A percentile compares a stretch with the other conserved stretches of the same genome.
Evolutionary conservation across 306 rosid species (phyloP).

Genomic region (Mimosa bimucronata): DNA sequence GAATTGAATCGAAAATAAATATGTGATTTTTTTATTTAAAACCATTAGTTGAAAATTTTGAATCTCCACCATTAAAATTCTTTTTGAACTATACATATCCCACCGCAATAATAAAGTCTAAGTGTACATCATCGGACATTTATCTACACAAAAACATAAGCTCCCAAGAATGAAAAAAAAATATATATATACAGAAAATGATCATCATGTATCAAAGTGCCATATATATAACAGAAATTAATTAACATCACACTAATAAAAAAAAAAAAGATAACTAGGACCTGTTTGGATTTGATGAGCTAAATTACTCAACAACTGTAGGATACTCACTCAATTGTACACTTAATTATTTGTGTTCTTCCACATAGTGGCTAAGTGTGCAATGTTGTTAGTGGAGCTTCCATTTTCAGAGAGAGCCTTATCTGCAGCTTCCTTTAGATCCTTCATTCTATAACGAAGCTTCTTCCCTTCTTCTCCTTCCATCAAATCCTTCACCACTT

Average conservation of each 20-base stretch:
- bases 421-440: slow-evolving; percentile 53
- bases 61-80: too few relatives aligned
- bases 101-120: too few relatives aligned
- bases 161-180: not conserved
- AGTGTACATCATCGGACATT: not conserved
- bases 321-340: not conserved
- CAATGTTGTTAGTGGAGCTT: slow-evolving; percentile 46
- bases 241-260: not conserved
- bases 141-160: not conserved
- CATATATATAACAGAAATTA: not conserved
- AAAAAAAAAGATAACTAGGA: not conserved
- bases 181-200: not conserved
- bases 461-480: slow-evolving; percentile 75
- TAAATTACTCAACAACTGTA: not conserved
- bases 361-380: slow-evolving; percentile 50
- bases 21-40: too few relatives aligned
- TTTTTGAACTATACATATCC: too few relatives aligned
- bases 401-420: slow-evolving; percentile 46
- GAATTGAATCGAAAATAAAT: too few relatives aligned
- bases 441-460: slow-evolving; percentile 55
- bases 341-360: slow-evolving; percentile 8
- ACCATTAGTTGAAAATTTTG: too few relatives aligned
- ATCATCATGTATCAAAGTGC: not conserved
- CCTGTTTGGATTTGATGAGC: not conserved
- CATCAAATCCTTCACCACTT: slow-evolving; percentile 48